Conservation (phyloP, 805 yeast genomes). For the Hanseniaspora hatyaiensis region DNA sequence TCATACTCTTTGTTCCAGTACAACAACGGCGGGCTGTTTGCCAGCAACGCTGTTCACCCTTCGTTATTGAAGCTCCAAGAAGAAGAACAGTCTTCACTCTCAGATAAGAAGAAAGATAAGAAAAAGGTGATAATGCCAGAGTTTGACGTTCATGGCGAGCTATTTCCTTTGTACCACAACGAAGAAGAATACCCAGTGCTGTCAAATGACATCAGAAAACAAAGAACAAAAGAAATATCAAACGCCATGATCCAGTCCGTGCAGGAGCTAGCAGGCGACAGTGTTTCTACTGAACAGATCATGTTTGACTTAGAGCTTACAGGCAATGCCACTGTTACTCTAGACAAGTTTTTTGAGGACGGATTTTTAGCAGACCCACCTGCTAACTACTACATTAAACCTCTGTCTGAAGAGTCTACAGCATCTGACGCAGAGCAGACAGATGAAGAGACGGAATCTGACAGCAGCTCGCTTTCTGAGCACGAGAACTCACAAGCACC, state of each 20-base stretch:
- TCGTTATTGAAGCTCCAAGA: conserved; percentile 9
- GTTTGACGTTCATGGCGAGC: conserved; percentile 6
- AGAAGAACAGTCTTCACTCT: neutral
- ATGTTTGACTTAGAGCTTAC: conserved; percentile 59
- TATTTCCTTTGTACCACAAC: conserved; percentile 5
- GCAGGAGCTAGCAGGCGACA: neutral
- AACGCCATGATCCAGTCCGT: conserved; percentile 8
- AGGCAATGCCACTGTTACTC: conserved; percentile 71
- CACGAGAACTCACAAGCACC: neutral
- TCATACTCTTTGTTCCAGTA: neutral
- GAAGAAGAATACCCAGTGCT: conserved; percentile 1
- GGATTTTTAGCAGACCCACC: conserved; percentile 52
- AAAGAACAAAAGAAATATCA: neutral
- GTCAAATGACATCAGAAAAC: conserved; percentile 2
- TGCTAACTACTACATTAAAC: conserved; percentile 24
- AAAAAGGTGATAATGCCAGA: neutral
- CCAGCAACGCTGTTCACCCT: conserved; percentile 2
- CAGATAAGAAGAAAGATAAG: neutral
- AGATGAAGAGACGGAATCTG: neutral
- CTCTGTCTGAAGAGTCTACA: conserved; percentile 16
- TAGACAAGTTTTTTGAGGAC: conserved; percentile 54
- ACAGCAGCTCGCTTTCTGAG: neutral
- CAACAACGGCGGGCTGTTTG: neutral
- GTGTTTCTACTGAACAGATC: conserved; percentile 44
- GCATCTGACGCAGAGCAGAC: too few species aligned